Conservation (phyloP, 352 stramenopile genomes). For the Hyaloperonospora brassicae region DNA sequence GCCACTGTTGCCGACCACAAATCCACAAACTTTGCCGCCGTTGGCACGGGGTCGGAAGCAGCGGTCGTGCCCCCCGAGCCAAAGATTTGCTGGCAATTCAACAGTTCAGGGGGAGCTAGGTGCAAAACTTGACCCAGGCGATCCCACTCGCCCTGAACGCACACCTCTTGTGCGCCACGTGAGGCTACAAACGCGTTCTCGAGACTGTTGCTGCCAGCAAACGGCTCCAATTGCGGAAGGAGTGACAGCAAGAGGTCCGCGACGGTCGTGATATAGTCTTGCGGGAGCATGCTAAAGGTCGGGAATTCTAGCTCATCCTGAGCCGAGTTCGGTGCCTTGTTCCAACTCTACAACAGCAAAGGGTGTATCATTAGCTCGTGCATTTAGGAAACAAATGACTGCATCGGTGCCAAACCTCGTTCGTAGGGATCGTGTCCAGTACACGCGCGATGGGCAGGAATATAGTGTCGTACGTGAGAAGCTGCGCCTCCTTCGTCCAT, state of each 20-base stretch:
- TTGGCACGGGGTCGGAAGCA: conserved; percentile 14
- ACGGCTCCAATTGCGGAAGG: conserved; percentile 71
- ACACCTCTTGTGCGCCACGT: conserved; percentile 36
- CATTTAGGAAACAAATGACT: neutral
- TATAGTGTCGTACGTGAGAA: conserved; percentile 67
- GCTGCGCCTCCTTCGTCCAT: conserved; percentile 51
- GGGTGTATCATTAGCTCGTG: conserved; percentile 1
- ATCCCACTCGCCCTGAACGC: conserved; percentile 43
- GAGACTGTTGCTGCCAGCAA: conserved; percentile 65
- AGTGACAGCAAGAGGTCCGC: conserved; percentile 73
- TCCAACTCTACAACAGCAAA: conserved; percentile 36
- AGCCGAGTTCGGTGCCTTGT: conserved; percentile 32
- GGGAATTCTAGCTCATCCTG: conserved; percentile 43
- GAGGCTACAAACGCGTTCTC: conserved; percentile 49
- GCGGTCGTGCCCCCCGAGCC: conserved; percentile 10
- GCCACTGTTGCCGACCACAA: conserved; percentile 62
- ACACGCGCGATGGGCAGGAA: conserved; percentile 50
- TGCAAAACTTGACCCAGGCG: conserved; percentile 39
- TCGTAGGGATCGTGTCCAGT: conserved; percentile 37
- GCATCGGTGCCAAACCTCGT: conserved; percentile 26
- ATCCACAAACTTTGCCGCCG: conserved; percentile 57
- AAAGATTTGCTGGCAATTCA: conserved; percentile 45
- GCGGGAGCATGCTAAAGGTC: conserved; percentile 66
- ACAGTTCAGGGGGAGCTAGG: conserved; percentile 33
- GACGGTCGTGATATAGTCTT: conserved; percentile 82